A percentile compares a stretch with the other conserved stretches of the same genome.
Conservation (phyloP, 352 stramenopile genomes). For the Pythium aristosporum region DNA sequence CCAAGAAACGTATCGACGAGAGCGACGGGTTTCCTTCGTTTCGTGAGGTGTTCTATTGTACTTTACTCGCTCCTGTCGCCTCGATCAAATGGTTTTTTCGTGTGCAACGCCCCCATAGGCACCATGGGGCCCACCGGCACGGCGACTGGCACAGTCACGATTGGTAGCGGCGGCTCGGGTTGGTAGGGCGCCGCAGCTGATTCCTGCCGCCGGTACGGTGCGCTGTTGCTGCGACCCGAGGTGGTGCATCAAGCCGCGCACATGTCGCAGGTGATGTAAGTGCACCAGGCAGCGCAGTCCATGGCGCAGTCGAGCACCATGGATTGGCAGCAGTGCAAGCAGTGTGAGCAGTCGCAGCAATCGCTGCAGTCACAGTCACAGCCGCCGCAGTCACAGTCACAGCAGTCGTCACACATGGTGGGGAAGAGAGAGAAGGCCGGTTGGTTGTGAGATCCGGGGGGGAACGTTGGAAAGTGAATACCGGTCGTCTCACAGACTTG, state of each 20-base stretch:
- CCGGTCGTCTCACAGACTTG: no score
- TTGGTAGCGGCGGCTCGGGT: not conserved
- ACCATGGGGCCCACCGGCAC: not conserved
- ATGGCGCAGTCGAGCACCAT: not conserved
- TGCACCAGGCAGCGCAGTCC: conserved; percentile 6
- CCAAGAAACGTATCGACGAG: no score
- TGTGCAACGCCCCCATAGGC: not conserved
- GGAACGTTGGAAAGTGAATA: no score
- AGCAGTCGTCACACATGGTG: conserved; percentile 1
- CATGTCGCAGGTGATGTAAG: conserved; percentile 9
- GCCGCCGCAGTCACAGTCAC: not conserved
- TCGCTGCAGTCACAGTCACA: not conserved
- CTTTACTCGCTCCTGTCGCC: not conserved
- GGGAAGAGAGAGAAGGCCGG: no score
- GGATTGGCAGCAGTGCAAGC: not conserved
- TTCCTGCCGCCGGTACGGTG: not conserved
- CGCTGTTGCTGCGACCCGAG: not conserved
- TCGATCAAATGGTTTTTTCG: not conserved
- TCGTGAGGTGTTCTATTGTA: not conserved
- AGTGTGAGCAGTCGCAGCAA: not conserved
- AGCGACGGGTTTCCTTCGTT: not conserved
- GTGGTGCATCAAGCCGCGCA: conserved; percentile 3
- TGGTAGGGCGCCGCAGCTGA: not conserved
- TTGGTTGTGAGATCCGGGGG: no score
- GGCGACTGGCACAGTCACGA: conserved; percentile 1